phyloP scores from a whole-genome alignment of 192 early-diverging fungal species.

The Rhizoclosmatium sp. region DNA sequence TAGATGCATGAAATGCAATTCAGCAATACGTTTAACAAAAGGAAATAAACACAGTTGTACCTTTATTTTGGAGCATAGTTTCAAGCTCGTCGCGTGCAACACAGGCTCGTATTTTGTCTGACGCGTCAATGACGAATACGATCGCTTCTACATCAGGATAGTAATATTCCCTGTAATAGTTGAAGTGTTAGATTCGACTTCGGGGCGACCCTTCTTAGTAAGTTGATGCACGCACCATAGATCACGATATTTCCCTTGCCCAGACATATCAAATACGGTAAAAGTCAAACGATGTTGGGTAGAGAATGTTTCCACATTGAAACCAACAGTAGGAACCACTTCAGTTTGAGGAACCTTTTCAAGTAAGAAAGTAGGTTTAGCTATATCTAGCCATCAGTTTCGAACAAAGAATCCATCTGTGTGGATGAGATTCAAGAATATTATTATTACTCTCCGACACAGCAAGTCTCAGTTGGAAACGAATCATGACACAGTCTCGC shows the following conservation, averaged over 20 bases:
- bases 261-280: conserved; percentile 56
- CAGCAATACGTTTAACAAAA: background rate
- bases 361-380: background rate
- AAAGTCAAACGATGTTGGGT: conserved; percentile 37
- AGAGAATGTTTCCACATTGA: conserved; percentile 41
- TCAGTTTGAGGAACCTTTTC: conserved; percentile 33
- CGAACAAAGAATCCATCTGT: no score
- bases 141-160: conserved; percentile 52
- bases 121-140: conserved; percentile 52
- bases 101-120: conserved; percentile 43
- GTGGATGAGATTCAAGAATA: no score
- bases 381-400: no score
- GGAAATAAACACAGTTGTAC: conserved; percentile 10
- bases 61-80: conserved; percentile 38
- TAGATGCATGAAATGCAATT: conserved; percentile 8
- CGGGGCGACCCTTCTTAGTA: background rate
- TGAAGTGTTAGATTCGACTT: background rate
- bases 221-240: conserved; percentile 36
- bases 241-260: conserved; percentile 55
- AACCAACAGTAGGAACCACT: conserved; percentile 53
- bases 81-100: conserved; percentile 53
- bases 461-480: background rate
- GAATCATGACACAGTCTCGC: background rate
- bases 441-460: no score
- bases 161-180: conserved; percentile 40